phyloP scores from a whole-genome alignment of 164 flowering plant species.

The Platanus orientalis region DNA sequence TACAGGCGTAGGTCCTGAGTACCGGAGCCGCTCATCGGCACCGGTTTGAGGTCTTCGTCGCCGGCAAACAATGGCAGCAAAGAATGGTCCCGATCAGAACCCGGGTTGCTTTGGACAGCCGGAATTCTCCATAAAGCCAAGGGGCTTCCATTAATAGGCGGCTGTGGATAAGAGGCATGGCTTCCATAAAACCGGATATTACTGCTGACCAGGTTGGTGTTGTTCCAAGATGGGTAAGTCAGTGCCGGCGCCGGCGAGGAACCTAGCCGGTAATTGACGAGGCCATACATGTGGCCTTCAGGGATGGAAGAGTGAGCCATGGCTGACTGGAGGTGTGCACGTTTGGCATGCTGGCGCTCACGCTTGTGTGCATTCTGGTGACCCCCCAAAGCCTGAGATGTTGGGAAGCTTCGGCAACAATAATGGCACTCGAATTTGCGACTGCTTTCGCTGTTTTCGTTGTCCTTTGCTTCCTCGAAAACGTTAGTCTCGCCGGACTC shows the following conservation, averaged over 20 bases:
- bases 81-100: slow-evolving; percentile 22
- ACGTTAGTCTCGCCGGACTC: slow-evolving; percentile 27
- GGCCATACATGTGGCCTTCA: slow-evolving; percentile 50
- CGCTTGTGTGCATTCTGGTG: slow-evolving; percentile 97
- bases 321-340: slow-evolving; percentile 77
- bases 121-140: slow-evolving; percentile 74
- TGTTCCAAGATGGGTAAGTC: slow-evolving; percentile 25
- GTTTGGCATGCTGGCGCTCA: slow-evolving; percentile 84
- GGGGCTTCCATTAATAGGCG: slow-evolving; percentile 67
- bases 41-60: slow-evolving; percentile 28
- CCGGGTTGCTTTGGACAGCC: slow-evolving; percentile 20
- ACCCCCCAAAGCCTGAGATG: slow-evolving; percentile 92
- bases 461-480: slow-evolving; percentile 12
- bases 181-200: slow-evolving; percentile 29
- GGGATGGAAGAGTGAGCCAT: slow-evolving; percentile 38
- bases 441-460: slow-evolving; percentile 12
- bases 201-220: background rate
- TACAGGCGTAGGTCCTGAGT: slow-evolving; percentile 29
- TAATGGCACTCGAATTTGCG: slow-evolving; percentile 84
- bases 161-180: slow-evolving; percentile 14
- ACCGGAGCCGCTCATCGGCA: slow-evolving; percentile 12
- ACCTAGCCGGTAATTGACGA: slow-evolving; percentile 35
- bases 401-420: slow-evolving; percentile 86
- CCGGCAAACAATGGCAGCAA: slow-evolving; percentile 10
- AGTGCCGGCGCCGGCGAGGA: slow-evolving; percentile 13